A percentile compares a stretch with the other conserved stretches of the same genome.
phyloP scores from a whole-genome alignment of 1,139 yeast species.

The Protomyces inundatus region DNA sequence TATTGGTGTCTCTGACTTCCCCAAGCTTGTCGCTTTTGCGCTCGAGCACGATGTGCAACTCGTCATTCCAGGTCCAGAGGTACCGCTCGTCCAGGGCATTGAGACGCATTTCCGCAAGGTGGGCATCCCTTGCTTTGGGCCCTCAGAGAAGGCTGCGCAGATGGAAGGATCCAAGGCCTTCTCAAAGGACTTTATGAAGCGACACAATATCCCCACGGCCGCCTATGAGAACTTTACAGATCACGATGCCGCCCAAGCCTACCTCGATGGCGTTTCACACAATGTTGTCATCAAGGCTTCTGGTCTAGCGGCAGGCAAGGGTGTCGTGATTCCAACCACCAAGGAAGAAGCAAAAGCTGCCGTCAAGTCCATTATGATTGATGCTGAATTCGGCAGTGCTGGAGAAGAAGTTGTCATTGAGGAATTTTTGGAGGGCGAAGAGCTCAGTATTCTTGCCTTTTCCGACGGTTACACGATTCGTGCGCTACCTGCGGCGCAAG shows the following conservation, averaged over 20 bases:
- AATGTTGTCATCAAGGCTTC: conserved; percentile 92
- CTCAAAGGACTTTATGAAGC: conserved; percentile 89
- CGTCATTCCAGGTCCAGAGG: conserved; percentile 99
- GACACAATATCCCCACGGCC: conserved; percentile 91
- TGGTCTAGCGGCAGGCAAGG: conserved; percentile 98
- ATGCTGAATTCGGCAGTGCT: conserved; percentile 82
- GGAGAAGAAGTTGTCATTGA: conserved; percentile 87
- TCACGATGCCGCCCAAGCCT: conserved; percentile 66
- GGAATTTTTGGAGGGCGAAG: conserved; percentile 95
- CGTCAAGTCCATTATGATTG: conserved; percentile 82
- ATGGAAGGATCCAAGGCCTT: conserved; percentile 98
- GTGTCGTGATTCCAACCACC: conserved; percentile 84
- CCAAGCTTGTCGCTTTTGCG: conserved; percentile 55
- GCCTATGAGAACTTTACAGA: conserved; percentile 72
- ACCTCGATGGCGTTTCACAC: conserved; percentile 61
- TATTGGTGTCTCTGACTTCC: conserved; percentile 50
- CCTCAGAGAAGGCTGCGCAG: conserved; percentile 77
- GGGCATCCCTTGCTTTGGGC: conserved; percentile 96
- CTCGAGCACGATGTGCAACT: conserved; percentile 59
- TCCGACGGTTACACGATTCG: conserved; percentile 90
- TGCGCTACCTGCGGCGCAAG: conserved; percentile 96
- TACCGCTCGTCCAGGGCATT: conserved; percentile 93
- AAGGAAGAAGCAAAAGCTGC: conserved; percentile 83
- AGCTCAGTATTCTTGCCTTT: conserved; percentile 83
- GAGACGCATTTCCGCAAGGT: conserved; percentile 58